Percentiles rank a stretch among this genome's conserved stretches.
These are phyloP conservation scores for Clarireedia hainanense DNA, from an alignment of 2,329 filamentous ascomycete genomes.

Conservation along the genomic window DNA sequence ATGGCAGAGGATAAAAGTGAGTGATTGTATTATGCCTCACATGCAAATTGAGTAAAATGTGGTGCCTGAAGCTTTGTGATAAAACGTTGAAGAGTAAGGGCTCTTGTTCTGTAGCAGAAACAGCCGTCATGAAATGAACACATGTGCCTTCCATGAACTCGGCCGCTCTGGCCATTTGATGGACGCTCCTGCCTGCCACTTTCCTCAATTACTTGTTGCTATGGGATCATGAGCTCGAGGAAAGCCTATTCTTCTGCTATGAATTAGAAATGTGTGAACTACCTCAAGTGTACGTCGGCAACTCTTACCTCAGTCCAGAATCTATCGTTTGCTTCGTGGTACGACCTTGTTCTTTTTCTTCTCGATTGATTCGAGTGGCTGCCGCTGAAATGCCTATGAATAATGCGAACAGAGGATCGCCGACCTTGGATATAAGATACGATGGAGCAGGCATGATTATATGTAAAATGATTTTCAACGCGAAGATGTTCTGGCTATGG, in stretches of 20 bases:
- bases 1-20: slow-evolving; percentile 5
- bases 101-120: not conserved
- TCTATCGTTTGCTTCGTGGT: slow-evolving; percentile 26
- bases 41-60: not conserved
- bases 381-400: slow-evolving; percentile 45
- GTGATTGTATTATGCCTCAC: not conserved
- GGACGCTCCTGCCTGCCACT: not conserved
- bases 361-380: slow-evolving; percentile 43
- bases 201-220: slow-evolving; percentile 4
- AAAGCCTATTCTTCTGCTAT: slow-evolving; percentile 13
- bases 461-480: not conserved
- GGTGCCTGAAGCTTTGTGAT: not conserved
- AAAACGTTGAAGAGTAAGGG: no score
- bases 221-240: slow-evolving; percentile 7
- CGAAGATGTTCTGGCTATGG: not conserved
- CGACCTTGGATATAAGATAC: slow-evolving; percentile 34
- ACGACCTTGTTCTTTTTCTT: slow-evolving; percentile 37
- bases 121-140: not conserved
- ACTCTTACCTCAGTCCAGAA: slow-evolving; percentile 25
- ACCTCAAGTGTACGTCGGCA: not conserved
- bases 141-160: not conserved
- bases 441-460: slow-evolving; percentile 25
- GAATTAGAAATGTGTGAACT: not conserved
- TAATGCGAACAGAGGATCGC: slow-evolving; percentile 46
- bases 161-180: not conserved